Evolutionary conservation across 495 filamentous ascomycete genomes (phyloP).

Genomic region (Aspergillus bertholletiae): DNA sequence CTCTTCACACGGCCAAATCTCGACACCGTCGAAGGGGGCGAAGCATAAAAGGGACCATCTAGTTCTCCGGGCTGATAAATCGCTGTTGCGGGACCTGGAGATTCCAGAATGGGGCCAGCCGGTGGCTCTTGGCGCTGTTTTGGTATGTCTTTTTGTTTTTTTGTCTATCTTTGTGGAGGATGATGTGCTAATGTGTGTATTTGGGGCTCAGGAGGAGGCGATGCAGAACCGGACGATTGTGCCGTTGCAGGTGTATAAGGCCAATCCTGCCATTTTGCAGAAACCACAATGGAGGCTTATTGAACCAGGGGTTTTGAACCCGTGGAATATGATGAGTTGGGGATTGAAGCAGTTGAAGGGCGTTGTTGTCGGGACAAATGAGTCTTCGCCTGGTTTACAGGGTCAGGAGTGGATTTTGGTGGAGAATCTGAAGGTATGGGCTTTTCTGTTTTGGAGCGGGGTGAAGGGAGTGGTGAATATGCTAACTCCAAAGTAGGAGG

Average conservation of each 20-base stretch:
- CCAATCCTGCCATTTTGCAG: conserved; percentile 51
- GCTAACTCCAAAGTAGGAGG: conserved; percentile 29
- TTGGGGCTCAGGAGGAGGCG: conserved; percentile 57
- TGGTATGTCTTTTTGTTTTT: conserved; percentile 44
- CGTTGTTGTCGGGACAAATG: conserved; percentile 43
- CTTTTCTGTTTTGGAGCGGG: background rate
- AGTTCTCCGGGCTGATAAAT: conserved; percentile 63
- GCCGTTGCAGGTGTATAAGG: conserved; percentile 57
- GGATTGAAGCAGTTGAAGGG: conserved; percentile 67
- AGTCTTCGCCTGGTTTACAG: conserved; percentile 28
- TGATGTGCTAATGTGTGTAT: conserved; percentile 1
- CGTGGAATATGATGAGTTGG: conserved; percentile 71
- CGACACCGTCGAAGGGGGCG: background rate
- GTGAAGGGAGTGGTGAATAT: background rate
- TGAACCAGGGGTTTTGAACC: conserved; percentile 39
- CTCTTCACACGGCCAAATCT: conserved; percentile 24
- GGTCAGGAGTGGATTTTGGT: conserved; percentile 47
- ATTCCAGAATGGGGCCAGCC: conserved; percentile 78
- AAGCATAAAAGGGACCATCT: conserved; percentile 46
- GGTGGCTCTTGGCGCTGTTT: conserved; percentile 73
- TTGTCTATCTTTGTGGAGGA: background rate
- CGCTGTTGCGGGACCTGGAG: conserved; percentile 67
- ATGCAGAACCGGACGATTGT: conserved; percentile 64
- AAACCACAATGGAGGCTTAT: conserved; percentile 56
- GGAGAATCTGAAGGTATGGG: conserved; percentile 48